phyloP scores from a whole-genome alignment of 2,329 filamentous ascomycete species.

The Fusarium musae region DNA sequence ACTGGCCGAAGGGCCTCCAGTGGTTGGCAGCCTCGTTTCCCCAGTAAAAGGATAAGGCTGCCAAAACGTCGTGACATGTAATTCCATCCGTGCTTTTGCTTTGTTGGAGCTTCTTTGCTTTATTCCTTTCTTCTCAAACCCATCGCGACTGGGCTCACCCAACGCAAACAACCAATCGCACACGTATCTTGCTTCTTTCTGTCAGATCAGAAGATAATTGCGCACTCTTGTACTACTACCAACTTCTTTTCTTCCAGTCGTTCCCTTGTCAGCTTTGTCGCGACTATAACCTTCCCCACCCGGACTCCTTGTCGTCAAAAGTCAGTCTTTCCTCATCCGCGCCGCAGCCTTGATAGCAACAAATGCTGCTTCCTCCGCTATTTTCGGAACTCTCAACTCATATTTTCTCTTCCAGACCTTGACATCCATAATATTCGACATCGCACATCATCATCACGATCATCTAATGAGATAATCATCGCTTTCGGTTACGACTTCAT shows the following conservation, averaged over 20 bases:
- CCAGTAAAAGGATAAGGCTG: conserved; percentile 44
- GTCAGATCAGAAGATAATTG: conserved; percentile 1
- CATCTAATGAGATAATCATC: conserved; percentile 51
- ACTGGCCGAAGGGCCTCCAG: conserved; percentile 1
- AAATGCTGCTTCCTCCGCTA: conserved; percentile 13
- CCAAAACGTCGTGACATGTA: conserved; percentile 39
- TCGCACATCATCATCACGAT: conserved; percentile 12
- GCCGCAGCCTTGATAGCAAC: conserved; percentile 32
- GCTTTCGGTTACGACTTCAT: conserved; percentile 16
- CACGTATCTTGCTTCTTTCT: conserved; percentile 2
- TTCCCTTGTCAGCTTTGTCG: conserved; percentile 38
- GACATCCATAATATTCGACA: conserved; percentile 2
- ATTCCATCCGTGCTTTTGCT: conserved; percentile 14
- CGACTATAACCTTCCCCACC: conserved; percentile 31
- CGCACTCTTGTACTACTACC: conserved; percentile 1
- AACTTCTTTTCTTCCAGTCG: conserved; percentile 34
- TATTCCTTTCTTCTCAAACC: conserved; percentile 33
- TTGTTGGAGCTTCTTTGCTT: conserved; percentile 34
- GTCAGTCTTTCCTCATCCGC: conserved; percentile 41
- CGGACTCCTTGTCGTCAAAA: conserved; percentile 43
- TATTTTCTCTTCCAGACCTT: conserved; percentile 23
- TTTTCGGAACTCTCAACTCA: conserved; percentile 30
- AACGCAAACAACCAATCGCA: conserved; percentile 13
- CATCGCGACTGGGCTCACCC: conserved; percentile 38
- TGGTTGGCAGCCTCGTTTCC: conserved; percentile 43